Evolutionary conservation across 1,139 yeast genomes (phyloP).

Genomic region (Lodderomyces theae): DNA sequence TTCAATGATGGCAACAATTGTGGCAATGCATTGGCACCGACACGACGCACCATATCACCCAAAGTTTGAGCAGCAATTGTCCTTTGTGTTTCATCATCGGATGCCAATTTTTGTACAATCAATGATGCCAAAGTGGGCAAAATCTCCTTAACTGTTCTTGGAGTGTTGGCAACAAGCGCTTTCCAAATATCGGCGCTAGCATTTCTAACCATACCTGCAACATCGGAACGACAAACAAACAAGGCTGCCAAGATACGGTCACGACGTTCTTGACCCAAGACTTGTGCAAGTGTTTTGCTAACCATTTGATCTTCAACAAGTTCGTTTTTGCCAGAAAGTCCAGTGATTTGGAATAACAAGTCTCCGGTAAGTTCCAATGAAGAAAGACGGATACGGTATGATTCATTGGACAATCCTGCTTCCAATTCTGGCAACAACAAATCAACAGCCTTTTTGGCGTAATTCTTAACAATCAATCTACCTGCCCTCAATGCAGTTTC

Average conservation of each 20-base stretch:
- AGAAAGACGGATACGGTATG: constrained; percentile 85
- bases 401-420: constrained; percentile 77
- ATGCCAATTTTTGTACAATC: constrained; percentile 80
- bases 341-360: constrained; percentile 88
- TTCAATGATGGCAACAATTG: constrained; percentile 85
- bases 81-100: constrained; percentile 74
- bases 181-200: constrained; percentile 98
- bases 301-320: constrained; percentile 68
- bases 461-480: constrained; percentile 84
- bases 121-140: constrained; percentile 78
- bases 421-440: constrained; percentile 91
- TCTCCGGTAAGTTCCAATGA: constrained; percentile 98
- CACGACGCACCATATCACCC: constrained; percentile 94
- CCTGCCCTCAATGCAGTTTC: constrained; percentile 93
- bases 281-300: constrained; percentile 65
- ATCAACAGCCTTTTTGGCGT: constrained; percentile 92
- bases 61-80: constrained; percentile 89
- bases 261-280: constrained; percentile 85
- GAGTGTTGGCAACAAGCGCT: constrained; percentile 92
- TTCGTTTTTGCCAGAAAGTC: constrained; percentile 71
- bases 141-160: constrained; percentile 91
- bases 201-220: constrained; percentile 80
- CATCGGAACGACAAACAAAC: constrained; percentile 92
- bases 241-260: constrained; percentile 80
- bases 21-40: constrained; percentile 83